phyloP scores from a whole-genome alignment of 176 grass and related monocot species.

The Thalia dealbata region DNA sequence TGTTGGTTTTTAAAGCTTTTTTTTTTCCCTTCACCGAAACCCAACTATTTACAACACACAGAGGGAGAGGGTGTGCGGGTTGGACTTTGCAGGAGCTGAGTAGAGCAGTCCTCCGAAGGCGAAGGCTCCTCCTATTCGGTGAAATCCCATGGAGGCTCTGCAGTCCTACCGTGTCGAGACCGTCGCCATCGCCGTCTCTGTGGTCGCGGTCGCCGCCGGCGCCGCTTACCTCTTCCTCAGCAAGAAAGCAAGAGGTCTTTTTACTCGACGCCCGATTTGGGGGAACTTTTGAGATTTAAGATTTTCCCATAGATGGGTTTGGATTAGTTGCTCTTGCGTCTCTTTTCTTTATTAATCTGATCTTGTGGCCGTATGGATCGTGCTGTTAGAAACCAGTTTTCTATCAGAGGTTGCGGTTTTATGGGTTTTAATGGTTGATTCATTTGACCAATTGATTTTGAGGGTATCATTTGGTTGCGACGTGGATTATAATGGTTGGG shows the following conservation, averaged over 20 bases:
- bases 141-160: slow-evolving; percentile 10
- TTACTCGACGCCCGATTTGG: not conserved
- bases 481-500: too few relatives aligned
- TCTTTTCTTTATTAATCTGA: not conserved
- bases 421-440: too few relatives aligned
- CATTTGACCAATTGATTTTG: too few relatives aligned
- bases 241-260: slow-evolving; percentile 57
- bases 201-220: slow-evolving; percentile 49
- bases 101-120: not conserved
- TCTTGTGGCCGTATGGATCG: not conserved
- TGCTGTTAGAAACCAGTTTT: not conserved
- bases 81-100: not conserved
- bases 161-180: slow-evolving; percentile 6
- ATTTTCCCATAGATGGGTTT: not conserved
- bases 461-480: too few relatives aligned
- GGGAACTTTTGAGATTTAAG: not conserved
- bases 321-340: not conserved
- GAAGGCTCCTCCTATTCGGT: not conserved
- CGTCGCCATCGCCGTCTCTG: slow-evolving; percentile 42
- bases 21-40: not conserved
- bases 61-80: not conserved
- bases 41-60: not conserved
- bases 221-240: slow-evolving; percentile 49
- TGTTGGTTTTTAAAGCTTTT: not conserved
- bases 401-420: too few relatives aligned